phyloP scores from a whole-genome alignment of 805 yeast species.

The Wickerhamiella kurtzmanii region DNA sequence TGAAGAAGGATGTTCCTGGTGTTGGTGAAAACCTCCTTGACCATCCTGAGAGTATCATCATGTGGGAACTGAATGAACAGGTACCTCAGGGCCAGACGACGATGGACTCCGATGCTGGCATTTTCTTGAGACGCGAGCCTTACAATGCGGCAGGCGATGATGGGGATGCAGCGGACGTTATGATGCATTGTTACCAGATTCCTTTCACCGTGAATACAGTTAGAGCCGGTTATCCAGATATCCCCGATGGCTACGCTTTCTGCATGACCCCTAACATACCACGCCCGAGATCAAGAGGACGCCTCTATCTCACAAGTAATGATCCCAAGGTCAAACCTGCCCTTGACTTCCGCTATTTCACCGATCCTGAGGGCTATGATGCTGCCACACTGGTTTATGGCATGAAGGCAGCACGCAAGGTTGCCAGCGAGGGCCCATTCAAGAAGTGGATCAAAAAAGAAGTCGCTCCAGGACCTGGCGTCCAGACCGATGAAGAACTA shows the following conservation, averaged over 20 bases:
- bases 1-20: slow-evolving; percentile 22
- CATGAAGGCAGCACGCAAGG: slow-evolving; percentile 23
- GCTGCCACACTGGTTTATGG: slow-evolving; percentile 25
- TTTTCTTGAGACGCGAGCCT: slow-evolving; percentile 10
- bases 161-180: slow-evolving; percentile 9
- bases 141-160: slow-evolving; percentile 6
- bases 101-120: slow-evolving; percentile 13
- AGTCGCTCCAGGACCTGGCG: slow-evolving; percentile 25
- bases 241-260: slow-evolving; percentile 10
- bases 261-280: slow-evolving; percentile 15
- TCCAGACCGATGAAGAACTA: slow-evolving; percentile 24
- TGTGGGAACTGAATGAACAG: slow-evolving; percentile 12
- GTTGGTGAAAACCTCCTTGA: slow-evolving; percentile 27
- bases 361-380: slow-evolving; percentile 23
- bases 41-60: slow-evolving; percentile 20
- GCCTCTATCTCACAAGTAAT: slow-evolving; percentile 6
- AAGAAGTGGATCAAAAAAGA: slow-evolving; percentile 23
- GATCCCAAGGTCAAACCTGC: slow-evolving; percentile 13
- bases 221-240: slow-evolving; percentile 8
- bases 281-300: slow-evolving; percentile 13
- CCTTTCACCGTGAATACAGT: slow-evolving; percentile 11
- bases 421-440: slow-evolving; percentile 24
- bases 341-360: slow-evolving; percentile 13
- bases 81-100: slow-evolving; percentile 11
- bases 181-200: slow-evolving; percentile 15